Conservation (phyloP, 2,329 filamentous ascomycete genomes). For the Talaromyces sp. region DNA sequence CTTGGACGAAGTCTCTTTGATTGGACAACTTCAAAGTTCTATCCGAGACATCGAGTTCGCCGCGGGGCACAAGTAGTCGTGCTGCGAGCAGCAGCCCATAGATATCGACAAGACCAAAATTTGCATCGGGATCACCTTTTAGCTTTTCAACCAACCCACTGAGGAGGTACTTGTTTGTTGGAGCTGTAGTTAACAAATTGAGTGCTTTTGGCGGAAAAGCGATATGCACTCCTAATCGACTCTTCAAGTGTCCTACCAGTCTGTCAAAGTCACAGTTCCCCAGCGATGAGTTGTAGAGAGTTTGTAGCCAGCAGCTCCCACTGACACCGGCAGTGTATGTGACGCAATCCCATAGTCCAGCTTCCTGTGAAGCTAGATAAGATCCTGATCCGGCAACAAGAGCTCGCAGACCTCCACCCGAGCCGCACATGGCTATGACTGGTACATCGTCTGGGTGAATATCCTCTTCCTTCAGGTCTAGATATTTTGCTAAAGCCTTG, state of each 20-base stretch:
- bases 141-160: conserved; percentile 88
- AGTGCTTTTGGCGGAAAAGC: conserved; percentile 86
- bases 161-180: conserved; percentile 88
- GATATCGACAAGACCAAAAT: conserved; percentile 87
- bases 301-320: conserved; percentile 92
- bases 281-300: conserved; percentile 80
- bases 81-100: conserved; percentile 85
- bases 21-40: conserved; percentile 87
- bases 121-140: conserved; percentile 72
- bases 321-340: conserved; percentile 96
- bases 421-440: conserved; percentile 89
- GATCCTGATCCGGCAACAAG: conserved; percentile 89
- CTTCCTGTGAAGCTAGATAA: conserved; percentile 76
- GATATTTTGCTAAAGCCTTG: conserved; percentile 75
- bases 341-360: conserved; percentile 86
- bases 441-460: conserved; percentile 94
- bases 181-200: conserved; percentile 74
- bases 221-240: conserved; percentile 80
- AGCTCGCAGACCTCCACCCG: conserved; percentile 84
- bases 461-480: conserved; percentile 71
- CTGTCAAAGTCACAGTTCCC: conserved; percentile 63
- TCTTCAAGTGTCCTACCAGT: conserved; percentile 81
- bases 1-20: conserved; percentile 70
- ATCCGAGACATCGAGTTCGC: conserved; percentile 72
- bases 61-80: conserved; percentile 78